Evolutionary conservation across 257 asterid genomes (phyloP).

Genomic region (Gentiana dahurica): DNA sequence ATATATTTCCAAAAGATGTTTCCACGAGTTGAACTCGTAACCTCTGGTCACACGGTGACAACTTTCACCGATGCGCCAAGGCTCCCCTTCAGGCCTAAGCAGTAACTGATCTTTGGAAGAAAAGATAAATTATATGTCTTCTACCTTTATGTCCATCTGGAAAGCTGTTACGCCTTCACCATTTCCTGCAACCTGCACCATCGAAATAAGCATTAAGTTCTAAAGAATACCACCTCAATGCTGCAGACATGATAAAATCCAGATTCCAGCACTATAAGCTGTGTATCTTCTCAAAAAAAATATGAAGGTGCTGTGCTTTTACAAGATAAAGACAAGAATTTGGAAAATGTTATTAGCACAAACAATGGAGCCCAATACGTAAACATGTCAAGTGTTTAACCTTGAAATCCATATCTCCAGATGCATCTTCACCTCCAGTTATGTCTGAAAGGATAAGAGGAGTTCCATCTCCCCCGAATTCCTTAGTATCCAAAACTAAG

Average conservation of each 20-base stretch:
- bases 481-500: slow-evolving; percentile 85
- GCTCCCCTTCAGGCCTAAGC: background rate
- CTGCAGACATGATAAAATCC: too few relatives aligned
- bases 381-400: slow-evolving; percentile 19
- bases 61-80: too few relatives aligned
- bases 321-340: slow-evolving; percentile 7
- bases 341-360: slow-evolving; percentile 31
- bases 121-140: background rate
- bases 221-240: too few relatives aligned
- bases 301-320: slow-evolving; percentile 1
- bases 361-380: slow-evolving; percentile 1
- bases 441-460: slow-evolving; percentile 97
- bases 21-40: too few relatives aligned
- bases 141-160: slow-evolving; percentile 97
- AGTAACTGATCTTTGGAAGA: background rate
- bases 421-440: slow-evolving; percentile 97
- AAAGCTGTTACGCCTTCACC: slow-evolving; percentile 88
- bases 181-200: slow-evolving; percentile 89
- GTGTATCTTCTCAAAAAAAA: too few relatives aligned
- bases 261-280: too few relatives aligned
- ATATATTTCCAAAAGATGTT: too few relatives aligned
- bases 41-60: too few relatives aligned
- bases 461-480: slow-evolving; percentile 96
- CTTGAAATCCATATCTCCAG: slow-evolving; percentile 99
- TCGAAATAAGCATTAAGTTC: slow-evolving; percentile 8